A percentile compares a stretch with the other conserved stretches of the same genome.
These are phyloP conservation scores for Ceratocystis harringtonii DNA, from an alignment of 2,329 filamentous ascomycete species.

Conservation along the genomic window DNA sequence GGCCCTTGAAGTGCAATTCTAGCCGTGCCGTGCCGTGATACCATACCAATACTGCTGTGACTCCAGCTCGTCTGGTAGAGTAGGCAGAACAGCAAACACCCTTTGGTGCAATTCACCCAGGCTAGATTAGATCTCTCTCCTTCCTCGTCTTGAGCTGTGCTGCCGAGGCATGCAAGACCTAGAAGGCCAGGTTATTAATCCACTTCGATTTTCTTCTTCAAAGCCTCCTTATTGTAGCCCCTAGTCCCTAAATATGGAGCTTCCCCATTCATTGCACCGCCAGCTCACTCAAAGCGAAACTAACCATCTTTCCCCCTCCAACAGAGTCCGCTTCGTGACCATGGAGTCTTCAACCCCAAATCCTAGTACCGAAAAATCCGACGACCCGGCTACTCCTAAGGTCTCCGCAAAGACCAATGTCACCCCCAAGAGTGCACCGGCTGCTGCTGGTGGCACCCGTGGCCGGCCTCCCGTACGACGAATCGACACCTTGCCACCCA, in stretches of 20 bases:
- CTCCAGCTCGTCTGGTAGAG: not conserved
- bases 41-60: not conserved
- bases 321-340: slow-evolving; percentile 9
- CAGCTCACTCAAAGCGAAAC: not conserved
- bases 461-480: slow-evolving; percentile 28
- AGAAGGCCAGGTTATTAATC: slow-evolving; percentile 1
- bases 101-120: not conserved
- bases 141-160: not conserved
- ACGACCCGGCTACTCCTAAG: slow-evolving; percentile 14
- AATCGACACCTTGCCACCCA: slow-evolving; percentile 29
- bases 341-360: slow-evolving; percentile 11
- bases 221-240: not conserved
- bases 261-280: not conserved
- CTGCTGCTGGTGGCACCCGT: slow-evolving; percentile 21
- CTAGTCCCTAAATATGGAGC: slow-evolving; percentile 2
- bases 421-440: slow-evolving; percentile 32
- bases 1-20: not conserved
- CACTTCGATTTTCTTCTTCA: slow-evolving; percentile 1
- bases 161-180: not conserved
- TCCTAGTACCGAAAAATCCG: slow-evolving; percentile 14
- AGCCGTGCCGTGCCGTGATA: not conserved
- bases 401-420: slow-evolving; percentile 8
- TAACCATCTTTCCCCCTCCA: slow-evolving; percentile 5
- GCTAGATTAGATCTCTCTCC: not conserved
- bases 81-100: not conserved